Percentiles rank a stretch among this genome's conserved stretches.
phyloP scores from a whole-genome alignment of 345 rosid genomes.

The Schrenkiella parvula region DNA sequence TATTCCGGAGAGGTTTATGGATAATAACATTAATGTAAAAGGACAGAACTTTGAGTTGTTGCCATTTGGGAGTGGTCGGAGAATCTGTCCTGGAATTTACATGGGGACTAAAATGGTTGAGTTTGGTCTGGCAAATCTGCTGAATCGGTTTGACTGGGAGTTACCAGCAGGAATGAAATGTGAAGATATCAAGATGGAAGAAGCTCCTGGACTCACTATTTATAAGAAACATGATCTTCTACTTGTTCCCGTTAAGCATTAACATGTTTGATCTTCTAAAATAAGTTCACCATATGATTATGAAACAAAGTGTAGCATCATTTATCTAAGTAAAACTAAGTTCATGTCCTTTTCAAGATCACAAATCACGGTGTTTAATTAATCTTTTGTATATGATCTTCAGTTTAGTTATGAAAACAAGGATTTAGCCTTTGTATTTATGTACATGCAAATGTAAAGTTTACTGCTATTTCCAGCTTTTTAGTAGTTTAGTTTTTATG shows the following conservation, averaged over 20 bases:
- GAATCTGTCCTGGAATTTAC: slow-evolving; percentile 12
- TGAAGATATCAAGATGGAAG: slow-evolving; percentile 40
- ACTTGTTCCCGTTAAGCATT: slow-evolving; percentile 29
- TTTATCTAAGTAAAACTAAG: neutral
- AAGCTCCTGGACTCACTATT: slow-evolving; percentile 29
- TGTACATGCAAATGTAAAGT: neutral
- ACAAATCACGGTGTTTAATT: too few relatives aligned
- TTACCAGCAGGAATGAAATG: slow-evolving; percentile 25
- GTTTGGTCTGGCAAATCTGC: slow-evolving; percentile 36
- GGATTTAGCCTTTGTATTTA: too few relatives aligned
- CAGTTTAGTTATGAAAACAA: too few relatives aligned
- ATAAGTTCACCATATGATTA: neutral
- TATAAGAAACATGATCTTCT: slow-evolving; percentile 25
- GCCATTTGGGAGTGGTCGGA: slow-evolving; percentile 7
- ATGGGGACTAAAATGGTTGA: slow-evolving; percentile 31
- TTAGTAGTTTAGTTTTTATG: neutral
- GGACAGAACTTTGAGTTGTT: slow-evolving; percentile 14
- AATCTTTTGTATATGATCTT: too few relatives aligned
- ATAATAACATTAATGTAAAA: slow-evolving; percentile 21
- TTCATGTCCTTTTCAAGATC: neutral
- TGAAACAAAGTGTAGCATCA: neutral
- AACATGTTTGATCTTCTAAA: neutral
- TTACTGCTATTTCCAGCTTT: neutral
- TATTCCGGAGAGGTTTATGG: slow-evolving; percentile 37
- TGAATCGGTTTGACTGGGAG: slow-evolving; percentile 42